These are phyloP conservation scores for Amesomyces nigricolor DNA, from an alignment of 2,329 filamentous ascomycete genomes.

Conservation along the genomic window DNA sequence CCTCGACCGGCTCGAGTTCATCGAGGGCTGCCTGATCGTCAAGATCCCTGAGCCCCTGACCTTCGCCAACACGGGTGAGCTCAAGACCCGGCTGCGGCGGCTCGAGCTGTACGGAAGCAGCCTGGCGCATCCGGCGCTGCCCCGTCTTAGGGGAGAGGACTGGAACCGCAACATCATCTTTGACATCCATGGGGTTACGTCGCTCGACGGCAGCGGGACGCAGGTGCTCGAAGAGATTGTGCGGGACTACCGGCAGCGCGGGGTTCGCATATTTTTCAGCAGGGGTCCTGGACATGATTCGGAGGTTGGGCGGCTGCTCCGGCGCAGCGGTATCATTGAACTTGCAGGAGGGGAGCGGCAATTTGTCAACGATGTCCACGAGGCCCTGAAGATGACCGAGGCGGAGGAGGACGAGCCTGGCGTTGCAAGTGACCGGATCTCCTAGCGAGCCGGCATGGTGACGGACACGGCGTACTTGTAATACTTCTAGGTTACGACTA, in stretches of 20 bases:
- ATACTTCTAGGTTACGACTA: too few relatives aligned
- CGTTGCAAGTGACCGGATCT: not conserved
- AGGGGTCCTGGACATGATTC: conserved; percentile 45
- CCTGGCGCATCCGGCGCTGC: conserved; percentile 78
- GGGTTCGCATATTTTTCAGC: conserved; percentile 72
- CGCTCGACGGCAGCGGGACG: conserved; percentile 85
- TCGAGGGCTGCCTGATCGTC: conserved; percentile 89
- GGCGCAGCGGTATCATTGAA: conserved; percentile 77
- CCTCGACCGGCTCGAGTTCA: conserved; percentile 71
- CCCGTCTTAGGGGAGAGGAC: conserved; percentile 68
- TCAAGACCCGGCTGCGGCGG: conserved; percentile 75
- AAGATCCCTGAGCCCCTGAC: conserved; percentile 97
- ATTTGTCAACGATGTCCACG: conserved; percentile 77
- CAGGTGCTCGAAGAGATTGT: conserved; percentile 93
- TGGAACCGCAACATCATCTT: conserved; percentile 92
- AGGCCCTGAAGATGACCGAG: conserved; percentile 78
- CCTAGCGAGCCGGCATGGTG: not conserved
- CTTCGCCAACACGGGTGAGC: conserved; percentile 91
- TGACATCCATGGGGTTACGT: conserved; percentile 95
- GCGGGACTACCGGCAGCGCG: conserved; percentile 66
- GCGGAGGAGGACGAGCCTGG: conserved; percentile 47
- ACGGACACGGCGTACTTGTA: too few relatives aligned
- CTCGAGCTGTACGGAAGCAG: conserved; percentile 88
- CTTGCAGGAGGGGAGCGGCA: conserved; percentile 70
- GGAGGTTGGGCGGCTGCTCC: conserved; percentile 66